A percentile compares a stretch with the other conserved stretches of the same genome.
Conservation (phyloP, 805 yeast genomes). For the Candida andamanensis region DNA sequence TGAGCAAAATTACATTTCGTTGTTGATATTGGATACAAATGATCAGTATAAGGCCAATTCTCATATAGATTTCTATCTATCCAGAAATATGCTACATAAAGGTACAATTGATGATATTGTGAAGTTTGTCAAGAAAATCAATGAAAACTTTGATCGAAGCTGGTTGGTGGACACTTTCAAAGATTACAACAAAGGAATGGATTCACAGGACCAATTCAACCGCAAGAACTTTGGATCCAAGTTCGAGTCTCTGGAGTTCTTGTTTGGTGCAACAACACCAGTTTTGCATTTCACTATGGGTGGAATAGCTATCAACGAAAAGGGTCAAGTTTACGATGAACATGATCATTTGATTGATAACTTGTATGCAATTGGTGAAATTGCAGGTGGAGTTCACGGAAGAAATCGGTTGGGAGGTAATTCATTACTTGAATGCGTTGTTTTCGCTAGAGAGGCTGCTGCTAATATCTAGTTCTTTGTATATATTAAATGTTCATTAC, state of each 20-base stretch:
- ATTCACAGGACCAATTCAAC: constrained; percentile 26
- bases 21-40: constrained; percentile 34
- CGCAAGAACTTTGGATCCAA: constrained; percentile 9
- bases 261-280: constrained; percentile 52
- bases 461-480: constrained; percentile 2
- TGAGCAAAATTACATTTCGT: constrained; percentile 13
- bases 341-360: constrained; percentile 33
- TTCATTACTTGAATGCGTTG: constrained; percentile 41
- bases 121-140: constrained; percentile 9
- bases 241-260: constrained; percentile 23
- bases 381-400: constrained; percentile 45
- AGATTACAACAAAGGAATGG: constrained; percentile 9
- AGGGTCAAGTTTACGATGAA: constrained; percentile 35
- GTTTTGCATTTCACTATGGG: constrained; percentile 70
- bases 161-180: constrained; percentile 14
- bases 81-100: constrained; percentile 20
- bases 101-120: constrained; percentile 19
- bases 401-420: constrained; percentile 42
- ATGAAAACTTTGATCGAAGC: constrained; percentile 10
- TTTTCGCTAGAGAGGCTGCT: constrained; percentile 17
- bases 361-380: constrained; percentile 41
- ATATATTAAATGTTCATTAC: too few species aligned
- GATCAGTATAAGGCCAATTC: constrained; percentile 41
- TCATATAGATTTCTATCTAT: constrained; percentile 48
- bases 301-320: constrained; percentile 51